These are phyloP conservation scores for Drechslerella dactyloides DNA, from an alignment of 2,329 filamentous ascomycete genomes.

Conservation along the genomic window DNA sequence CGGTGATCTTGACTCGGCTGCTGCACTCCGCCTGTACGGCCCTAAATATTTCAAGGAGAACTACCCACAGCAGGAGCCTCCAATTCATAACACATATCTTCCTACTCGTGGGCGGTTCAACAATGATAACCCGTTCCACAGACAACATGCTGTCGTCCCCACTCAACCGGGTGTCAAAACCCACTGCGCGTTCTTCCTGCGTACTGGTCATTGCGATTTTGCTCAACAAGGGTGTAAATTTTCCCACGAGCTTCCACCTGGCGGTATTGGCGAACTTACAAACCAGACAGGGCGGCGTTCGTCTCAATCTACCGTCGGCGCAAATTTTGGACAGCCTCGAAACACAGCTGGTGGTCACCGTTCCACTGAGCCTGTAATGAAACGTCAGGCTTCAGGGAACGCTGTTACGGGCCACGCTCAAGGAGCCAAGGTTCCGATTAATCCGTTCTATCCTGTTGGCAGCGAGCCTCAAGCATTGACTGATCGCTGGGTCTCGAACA, in stretches of 20 bases:
- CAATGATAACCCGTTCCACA: slow-evolving; percentile 20
- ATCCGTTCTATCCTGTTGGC: not conserved
- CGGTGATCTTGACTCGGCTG: slow-evolving; percentile 5
- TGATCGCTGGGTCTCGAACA: not conserved
- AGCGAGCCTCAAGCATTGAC: not conserved
- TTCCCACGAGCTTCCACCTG: slow-evolving; percentile 45
- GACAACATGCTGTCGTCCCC: slow-evolving; percentile 27
- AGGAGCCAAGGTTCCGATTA: not conserved
- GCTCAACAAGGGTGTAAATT: slow-evolving; percentile 50
- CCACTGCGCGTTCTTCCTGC: slow-evolving; percentile 44
- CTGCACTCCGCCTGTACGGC: slow-evolving; percentile 29
- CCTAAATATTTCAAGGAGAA: slow-evolving; percentile 42
- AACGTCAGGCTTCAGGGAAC: not conserved
- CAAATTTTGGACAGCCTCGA: slow-evolving; percentile 9
- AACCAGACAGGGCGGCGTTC: slow-evolving; percentile 7
- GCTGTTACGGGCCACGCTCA: not conserved
- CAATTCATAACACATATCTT: slow-evolving; percentile 32
- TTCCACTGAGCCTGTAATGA: not conserved
- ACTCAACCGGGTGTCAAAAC: slow-evolving; percentile 47
- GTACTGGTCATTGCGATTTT: slow-evolving; percentile 50
- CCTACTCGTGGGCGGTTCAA: slow-evolving; percentile 6
- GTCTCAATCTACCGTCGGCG: slow-evolving; percentile 4
- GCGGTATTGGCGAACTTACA: slow-evolving; percentile 27
- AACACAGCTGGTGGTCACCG: not conserved
- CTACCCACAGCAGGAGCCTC: slow-evolving; percentile 27